phyloP scores from a whole-genome alignment of 768 basidiomycete genomes.

The Tricholoma matsutake region DNA sequence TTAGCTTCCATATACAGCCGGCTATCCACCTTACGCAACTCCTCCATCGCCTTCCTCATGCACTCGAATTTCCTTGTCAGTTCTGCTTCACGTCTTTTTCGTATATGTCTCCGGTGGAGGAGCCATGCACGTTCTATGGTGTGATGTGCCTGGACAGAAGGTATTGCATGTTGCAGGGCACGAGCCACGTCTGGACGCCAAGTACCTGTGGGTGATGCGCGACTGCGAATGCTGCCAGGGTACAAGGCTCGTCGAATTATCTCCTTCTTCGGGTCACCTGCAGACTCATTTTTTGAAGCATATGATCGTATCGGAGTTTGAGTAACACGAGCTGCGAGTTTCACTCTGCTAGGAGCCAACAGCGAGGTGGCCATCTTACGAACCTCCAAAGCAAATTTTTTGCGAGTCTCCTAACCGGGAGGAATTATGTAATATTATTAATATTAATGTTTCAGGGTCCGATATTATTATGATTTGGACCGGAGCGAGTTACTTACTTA shows the following conservation, averaged over 20 bases:
- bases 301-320: constrained; percentile 32
- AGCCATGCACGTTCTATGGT: constrained; percentile 92
- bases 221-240: constrained; percentile 69
- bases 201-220: constrained; percentile 72
- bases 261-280: constrained; percentile 61
- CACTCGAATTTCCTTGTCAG: constrained; percentile 72
- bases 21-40: constrained; percentile 59
- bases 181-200: constrained; percentile 80
- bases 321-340: constrained; percentile 28
- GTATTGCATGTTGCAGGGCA: constrained; percentile 80
- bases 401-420: too few species aligned
- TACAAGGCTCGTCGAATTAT: constrained; percentile 79
- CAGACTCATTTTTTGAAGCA: constrained; percentile 40
- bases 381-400: too few species aligned
- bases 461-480: not conserved
- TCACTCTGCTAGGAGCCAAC: constrained; percentile 31
- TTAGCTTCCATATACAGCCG: constrained; percentile 69
- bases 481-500: too few species aligned
- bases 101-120: constrained; percentile 71
- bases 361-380: constrained; percentile 25
- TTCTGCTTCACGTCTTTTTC: constrained; percentile 67
- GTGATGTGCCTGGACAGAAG: constrained; percentile 84
- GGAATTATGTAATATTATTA: not conserved
- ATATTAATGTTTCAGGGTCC: not conserved
- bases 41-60: constrained; percentile 86